Conservation (phyloP, 208 protist genomes). For the Trypanosoma vivax region DNA sequence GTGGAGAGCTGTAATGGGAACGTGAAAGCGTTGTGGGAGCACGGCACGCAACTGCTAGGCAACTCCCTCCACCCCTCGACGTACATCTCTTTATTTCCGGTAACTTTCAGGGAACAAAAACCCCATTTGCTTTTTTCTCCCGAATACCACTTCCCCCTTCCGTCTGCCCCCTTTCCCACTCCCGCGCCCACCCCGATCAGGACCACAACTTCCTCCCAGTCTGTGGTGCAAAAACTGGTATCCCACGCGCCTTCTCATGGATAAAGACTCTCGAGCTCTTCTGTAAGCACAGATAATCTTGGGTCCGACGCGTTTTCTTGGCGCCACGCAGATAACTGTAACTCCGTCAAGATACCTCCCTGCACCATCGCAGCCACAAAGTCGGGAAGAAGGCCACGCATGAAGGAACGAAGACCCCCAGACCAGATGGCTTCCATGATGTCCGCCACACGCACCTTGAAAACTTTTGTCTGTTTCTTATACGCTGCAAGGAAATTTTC, state of each 20-base stretch:
- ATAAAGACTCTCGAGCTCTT: slow-evolving; percentile 22
- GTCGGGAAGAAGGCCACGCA: slow-evolving; percentile 65
- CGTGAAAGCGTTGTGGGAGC: too few relatives aligned
- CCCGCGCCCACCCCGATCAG: too few relatives aligned
- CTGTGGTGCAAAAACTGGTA: too few relatives aligned
- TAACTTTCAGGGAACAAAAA: not conserved
- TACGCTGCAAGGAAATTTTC: slow-evolving; percentile 36
- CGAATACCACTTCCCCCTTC: too few relatives aligned
- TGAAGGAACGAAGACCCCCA: slow-evolving; percentile 51
- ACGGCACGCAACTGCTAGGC: too few relatives aligned
- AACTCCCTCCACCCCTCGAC: too few relatives aligned
- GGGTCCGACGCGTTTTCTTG: slow-evolving; percentile 21
- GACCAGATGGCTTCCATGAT: slow-evolving; percentile 49
- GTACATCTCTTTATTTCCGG: not conserved
- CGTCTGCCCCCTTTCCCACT: too few relatives aligned
- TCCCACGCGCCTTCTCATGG: slow-evolving; percentile 2
- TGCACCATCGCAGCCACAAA: slow-evolving; percentile 63
- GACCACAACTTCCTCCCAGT: too few relatives aligned
- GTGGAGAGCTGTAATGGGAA: too few relatives aligned
- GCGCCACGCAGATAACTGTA: slow-evolving; percentile 26
- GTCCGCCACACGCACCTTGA: slow-evolving; percentile 7
- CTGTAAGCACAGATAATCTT: slow-evolving; percentile 6
- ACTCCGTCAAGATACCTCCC: slow-evolving; percentile 19
- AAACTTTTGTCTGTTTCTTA: slow-evolving; percentile 17
- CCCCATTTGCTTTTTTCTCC: too few relatives aligned